These are phyloP conservation scores for Fusarium verticillioides DNA, from an alignment of 2,329 filamentous ascomycete species.

Conservation along the genomic window DNA sequence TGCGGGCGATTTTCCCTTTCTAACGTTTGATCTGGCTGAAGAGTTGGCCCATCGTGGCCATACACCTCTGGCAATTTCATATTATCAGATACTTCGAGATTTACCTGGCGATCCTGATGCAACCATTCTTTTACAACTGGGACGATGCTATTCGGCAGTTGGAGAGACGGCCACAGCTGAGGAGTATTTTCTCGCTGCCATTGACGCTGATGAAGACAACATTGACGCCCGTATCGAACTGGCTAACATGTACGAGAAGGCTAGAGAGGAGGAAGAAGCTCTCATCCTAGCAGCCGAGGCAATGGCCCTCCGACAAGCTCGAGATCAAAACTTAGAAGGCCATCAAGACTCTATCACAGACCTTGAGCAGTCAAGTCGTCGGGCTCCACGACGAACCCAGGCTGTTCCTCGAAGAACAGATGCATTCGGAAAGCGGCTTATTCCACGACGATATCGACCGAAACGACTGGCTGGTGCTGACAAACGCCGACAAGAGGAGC, in stretches of 20 bases:
- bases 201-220: conserved; percentile 76
- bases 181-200: conserved; percentile 78
- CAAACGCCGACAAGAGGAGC: conserved; percentile 57
- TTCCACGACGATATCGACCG: conserved; percentile 57
- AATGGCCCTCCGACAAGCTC: conserved; percentile 68
- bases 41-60: conserved; percentile 53
- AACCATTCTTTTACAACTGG: conserved; percentile 65
- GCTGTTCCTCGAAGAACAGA: conserved; percentile 17
- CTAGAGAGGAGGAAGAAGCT: conserved; percentile 78
- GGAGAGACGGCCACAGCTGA: conserved; percentile 76
- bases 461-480: conserved; percentile 59
- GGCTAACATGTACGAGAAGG: conserved; percentile 84
- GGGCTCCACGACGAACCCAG: conserved; percentile 21
- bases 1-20: conserved; percentile 76
- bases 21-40: conserved; percentile 76
- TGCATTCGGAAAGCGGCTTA: conserved; percentile 37
- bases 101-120: conserved; percentile 62
- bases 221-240: conserved; percentile 83
- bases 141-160: conserved; percentile 74
- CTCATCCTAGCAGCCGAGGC: conserved; percentile 81
- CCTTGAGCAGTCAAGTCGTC: conserved; percentile 8
- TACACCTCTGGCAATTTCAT: conserved; percentile 59
- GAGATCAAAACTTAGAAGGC: conserved; percentile 45
- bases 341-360: neutral
- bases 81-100: conserved; percentile 65